Conservation (phyloP, 495 filamentous ascomycete species). For the Niebla homalea region DNA sequence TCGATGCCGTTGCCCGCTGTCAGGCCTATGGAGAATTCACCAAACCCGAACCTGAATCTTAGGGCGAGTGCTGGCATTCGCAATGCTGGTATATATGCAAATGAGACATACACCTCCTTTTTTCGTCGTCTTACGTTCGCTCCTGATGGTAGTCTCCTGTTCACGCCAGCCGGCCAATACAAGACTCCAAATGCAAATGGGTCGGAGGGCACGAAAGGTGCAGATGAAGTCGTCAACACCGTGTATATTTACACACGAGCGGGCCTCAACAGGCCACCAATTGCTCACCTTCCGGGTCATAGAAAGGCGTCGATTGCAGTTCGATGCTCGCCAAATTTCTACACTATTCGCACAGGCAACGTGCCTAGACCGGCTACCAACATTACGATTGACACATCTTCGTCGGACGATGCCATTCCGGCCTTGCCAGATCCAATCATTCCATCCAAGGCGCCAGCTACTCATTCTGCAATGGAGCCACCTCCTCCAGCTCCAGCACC, state of each 20-base stretch:
- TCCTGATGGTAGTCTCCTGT: constrained; percentile 85
- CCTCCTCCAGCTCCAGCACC: constrained; percentile 38
- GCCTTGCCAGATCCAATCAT: constrained; percentile 73
- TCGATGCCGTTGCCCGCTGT: constrained; percentile 91
- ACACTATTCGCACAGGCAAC: constrained; percentile 59
- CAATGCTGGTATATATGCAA: constrained; percentile 88
- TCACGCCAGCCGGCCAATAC: constrained; percentile 94
- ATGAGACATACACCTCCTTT: constrained; percentile 94
- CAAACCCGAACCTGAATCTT: constrained; percentile 62
- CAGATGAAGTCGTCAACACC: constrained; percentile 85
- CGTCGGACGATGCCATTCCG: constrained; percentile 68
- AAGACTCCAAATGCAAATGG: constrained; percentile 58
- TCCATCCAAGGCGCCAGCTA: constrained; percentile 40
- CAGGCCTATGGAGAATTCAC: constrained; percentile 84
- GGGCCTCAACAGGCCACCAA: constrained; percentile 91
- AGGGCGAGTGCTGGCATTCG: constrained; percentile 40
- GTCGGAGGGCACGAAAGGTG: constrained; percentile 56
- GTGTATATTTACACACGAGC: constrained; percentile 97
- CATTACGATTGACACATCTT: constrained; percentile 89
- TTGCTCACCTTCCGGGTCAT: constrained; percentile 93
- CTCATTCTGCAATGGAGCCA: constrained; percentile 62
- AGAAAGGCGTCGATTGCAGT: constrained; percentile 98
- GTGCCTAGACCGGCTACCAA: no score
- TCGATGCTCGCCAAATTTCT: constrained; percentile 82
- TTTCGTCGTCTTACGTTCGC: constrained; percentile 90